Evolutionary conservation across 164 flowering plant species (phyloP), one percentile per base, ranked within the genome.

Genomic region (Tinospora cordifolia): DNA sequence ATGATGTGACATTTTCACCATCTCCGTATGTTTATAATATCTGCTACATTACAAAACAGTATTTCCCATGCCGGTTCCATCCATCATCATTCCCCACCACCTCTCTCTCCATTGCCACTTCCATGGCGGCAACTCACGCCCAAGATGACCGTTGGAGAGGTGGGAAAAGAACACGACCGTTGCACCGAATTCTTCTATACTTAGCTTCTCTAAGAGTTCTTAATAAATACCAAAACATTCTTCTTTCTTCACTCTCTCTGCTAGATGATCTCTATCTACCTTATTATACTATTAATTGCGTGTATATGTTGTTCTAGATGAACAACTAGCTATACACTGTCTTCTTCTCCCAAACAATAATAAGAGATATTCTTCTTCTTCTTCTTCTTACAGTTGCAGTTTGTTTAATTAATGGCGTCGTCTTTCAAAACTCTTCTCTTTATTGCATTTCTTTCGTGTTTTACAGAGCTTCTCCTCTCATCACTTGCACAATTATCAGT

Each of bases 141-240:
- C 10, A 19, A 54, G 25, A 19, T 54, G 60, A 68, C 73, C 41
- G 72, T 21, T 54, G 25, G 39, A 30, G 22, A 47, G 34, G 34
- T 30, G 36, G 21, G 6, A 69, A 77, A 15, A n/a, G 17, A 74
- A 81, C 62, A 62, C 75, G 81, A 81, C 81, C 83, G 83, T 81
- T 81, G 68, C 27, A 72, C 68, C 68, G 44, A 49, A 59, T n/a
- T 40, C 25, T 11, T n/a, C 36, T 30, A 30, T 30, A 30, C 4
- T n/a, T n/a, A n/a, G n/a, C n/a, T 30, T 30, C 36, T 30, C 36
- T 30, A 30, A 30, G 36, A 30, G 36, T 30, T 30, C 4, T 1
- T 30, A 30, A 30, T 59, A 22, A 59, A 59, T 59, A 59, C 63
- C 27, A 59, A 24, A 14, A 22, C 14, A 24, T 3, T 58, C 70